Evolutionary conservation across 495 filamentous ascomycete genomes (phyloP).

Genomic region (Lasiosphaeris hirsuta): DNA sequence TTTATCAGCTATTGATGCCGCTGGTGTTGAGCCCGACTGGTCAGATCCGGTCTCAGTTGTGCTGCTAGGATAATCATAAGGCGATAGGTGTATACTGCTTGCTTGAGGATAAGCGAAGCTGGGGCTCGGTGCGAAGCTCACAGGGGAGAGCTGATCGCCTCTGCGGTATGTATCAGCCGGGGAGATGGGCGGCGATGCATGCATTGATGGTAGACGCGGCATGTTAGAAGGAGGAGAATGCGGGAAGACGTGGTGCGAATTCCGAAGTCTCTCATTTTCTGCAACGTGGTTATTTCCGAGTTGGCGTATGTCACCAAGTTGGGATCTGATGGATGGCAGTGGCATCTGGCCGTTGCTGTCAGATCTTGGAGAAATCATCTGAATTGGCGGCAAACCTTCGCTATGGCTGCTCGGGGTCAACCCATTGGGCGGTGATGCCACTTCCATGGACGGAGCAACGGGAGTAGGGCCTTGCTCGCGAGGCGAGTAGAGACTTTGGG

Average conservation of each 20-base stretch:
- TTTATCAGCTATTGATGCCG: conserved; percentile 40
- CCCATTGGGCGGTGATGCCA: conserved; percentile 30
- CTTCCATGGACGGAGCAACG: conserved; percentile 19
- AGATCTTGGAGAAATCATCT: conserved; percentile 43
- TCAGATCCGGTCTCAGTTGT: conserved; percentile 33
- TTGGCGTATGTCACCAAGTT: conserved; percentile 44
- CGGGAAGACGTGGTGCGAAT: conserved; percentile 17
- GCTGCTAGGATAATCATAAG: conserved; percentile 22
- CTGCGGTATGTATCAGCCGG: conserved; percentile 25
- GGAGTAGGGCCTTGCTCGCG: conserved; percentile 26
- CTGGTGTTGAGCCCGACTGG: conserved; percentile 34
- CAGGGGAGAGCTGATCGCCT: conserved; percentile 22
- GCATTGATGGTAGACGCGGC: conserved; percentile 20
- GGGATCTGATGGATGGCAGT: conserved; percentile 46
- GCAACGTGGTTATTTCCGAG: conserved; percentile 62
- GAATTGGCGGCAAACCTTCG: conserved; percentile 49
- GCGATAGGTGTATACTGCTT: conserved; percentile 17
- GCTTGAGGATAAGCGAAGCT: conserved; percentile 10
- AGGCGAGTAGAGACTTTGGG: conserved; percentile 26
- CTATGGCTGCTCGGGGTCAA: conserved; percentile 28
- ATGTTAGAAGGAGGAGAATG: conserved; percentile 23
- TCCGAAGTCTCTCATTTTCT: conserved; percentile 32
- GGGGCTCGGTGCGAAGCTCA: neutral
- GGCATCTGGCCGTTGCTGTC: conserved; percentile 38
- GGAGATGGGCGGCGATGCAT: conserved; percentile 37